Conservation (phyloP, 306 rosid species). For the Vigna nakashimae region DNA sequence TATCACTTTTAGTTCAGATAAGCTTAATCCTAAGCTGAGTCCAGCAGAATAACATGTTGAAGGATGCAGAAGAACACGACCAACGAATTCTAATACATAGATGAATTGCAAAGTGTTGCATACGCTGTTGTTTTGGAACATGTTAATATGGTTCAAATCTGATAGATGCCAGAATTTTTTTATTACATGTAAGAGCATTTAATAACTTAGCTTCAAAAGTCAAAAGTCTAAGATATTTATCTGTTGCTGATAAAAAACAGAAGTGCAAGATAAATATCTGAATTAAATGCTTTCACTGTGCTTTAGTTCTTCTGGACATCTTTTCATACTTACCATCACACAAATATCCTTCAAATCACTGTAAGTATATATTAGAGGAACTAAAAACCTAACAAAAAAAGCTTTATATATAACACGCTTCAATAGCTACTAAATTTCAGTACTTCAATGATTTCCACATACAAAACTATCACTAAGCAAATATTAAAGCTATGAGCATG, state of each 20-base stretch:
- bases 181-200: conserved; percentile 5
- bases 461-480: neutral
- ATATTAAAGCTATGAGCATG: neutral
- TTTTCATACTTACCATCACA: neutral
- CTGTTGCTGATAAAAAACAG: too few species aligned
- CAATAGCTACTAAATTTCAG: too few species aligned
- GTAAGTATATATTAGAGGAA: neutral
- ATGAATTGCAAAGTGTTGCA: neutral
- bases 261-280: too few species aligned
- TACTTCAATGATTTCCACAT: neutral
- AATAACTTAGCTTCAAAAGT: neutral
- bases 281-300: neutral
- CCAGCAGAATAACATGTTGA: neutral
- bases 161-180: conserved; percentile 22
- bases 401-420: too few species aligned
- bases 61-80: conserved; percentile 12
- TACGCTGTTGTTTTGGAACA: neutral
- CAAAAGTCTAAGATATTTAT: too few species aligned
- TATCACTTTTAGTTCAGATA: neutral
- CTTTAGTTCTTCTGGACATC: neutral
- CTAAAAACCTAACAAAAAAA: neutral
- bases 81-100: neutral
- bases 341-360: neutral
- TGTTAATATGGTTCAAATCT: neutral
- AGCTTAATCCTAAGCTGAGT: conserved; percentile 5